These are phyloP conservation scores for Tulasnella sp. DNA, from an alignment of 768 basidiomycete genomes.

Conservation along the genomic window DNA sequence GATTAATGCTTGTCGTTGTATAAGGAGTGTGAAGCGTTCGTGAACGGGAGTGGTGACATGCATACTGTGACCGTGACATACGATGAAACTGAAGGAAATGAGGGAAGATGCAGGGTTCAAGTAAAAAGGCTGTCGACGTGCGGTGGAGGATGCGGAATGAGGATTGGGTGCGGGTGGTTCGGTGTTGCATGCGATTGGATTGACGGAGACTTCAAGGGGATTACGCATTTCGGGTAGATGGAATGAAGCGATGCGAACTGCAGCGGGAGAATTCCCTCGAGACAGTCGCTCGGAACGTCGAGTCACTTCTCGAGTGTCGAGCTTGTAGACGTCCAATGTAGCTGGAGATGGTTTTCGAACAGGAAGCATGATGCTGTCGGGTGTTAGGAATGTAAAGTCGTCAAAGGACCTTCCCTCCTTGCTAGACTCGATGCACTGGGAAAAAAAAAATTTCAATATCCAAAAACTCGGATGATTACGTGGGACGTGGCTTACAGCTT, in stretches of 20 bases:
- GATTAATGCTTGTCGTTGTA: conserved; percentile 5
- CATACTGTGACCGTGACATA: conserved; percentile 7
- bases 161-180: conserved; percentile 1
- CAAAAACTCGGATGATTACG: too few species aligned
- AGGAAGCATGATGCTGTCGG: conserved; percentile 6
- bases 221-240: conserved; percentile 4
- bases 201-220: conserved; percentile 9
- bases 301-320: neutral
- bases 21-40: conserved; percentile 12
- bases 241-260: conserved; percentile 10
- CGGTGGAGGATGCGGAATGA: neutral
- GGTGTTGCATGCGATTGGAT: conserved; percentile 9
- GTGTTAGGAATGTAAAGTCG: conserved; percentile 11
- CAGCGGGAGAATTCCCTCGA: neutral
- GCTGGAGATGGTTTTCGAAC: conserved; percentile 7
- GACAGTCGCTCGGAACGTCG: conserved; percentile 11
- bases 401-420: conserved; percentile 13
- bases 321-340: conserved; percentile 10
- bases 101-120: neutral
- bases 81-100: conserved; percentile 12
- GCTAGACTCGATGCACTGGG: conserved; percentile 7
- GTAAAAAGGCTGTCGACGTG: conserved; percentile 2
- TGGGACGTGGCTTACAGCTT: too few species aligned
- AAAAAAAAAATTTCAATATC: neutral
- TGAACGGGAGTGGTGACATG: neutral